Evolutionary conservation across 345 rosid species (phyloP), one percentile per base, ranked within the genome.

Genomic region (Sapria himalayana): DNA sequence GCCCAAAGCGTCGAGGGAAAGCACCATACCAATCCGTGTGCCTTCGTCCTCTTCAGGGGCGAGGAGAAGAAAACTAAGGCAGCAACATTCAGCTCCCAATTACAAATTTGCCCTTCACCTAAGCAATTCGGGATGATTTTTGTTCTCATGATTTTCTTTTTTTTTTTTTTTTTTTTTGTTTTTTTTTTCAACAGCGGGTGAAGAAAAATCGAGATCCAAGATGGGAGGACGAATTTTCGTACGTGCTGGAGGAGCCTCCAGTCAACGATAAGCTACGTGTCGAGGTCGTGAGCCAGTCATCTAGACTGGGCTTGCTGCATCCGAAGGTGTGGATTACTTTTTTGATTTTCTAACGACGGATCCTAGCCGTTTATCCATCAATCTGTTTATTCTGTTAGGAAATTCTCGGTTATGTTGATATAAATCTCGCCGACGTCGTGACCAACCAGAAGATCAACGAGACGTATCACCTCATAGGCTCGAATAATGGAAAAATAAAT

Each of bases 191-290:
- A 41, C 70, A 89, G 94, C 52, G 46, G 9, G 53, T 86, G 41
- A 81, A 81, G 76, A 86, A 86, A 72, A 78, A 66, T 52, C 61
- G 97, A 57, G 92, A 81, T 62, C 97, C 94, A 19, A 78, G 85
- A 59, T 86, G 97, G 97, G 85, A 63, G 37, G 89, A 86, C 55
- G 92, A 78, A 46, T 86, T 81, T 56, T 37, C 64, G 35, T 81
- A 78, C 49, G 47, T 60, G 49, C 62, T 81, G 27, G 97, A 81
- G 4, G 92, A 78, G 60, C 78, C 92, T 45, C 97, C 97, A 1
- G 22, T 35, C 11, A 60, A 66, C 13, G 89, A 81, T 25, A 86
- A 65, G 63, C 19, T 86, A 19, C 97, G 76, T 12, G 75, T 74
- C 39, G 92, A 86, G 69, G 92, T 86, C 46, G 39, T 60, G 19